Evolutionary conservation across 257 asterid genomes (phyloP).

Genomic region (Solanum chmielewskii): DNA sequence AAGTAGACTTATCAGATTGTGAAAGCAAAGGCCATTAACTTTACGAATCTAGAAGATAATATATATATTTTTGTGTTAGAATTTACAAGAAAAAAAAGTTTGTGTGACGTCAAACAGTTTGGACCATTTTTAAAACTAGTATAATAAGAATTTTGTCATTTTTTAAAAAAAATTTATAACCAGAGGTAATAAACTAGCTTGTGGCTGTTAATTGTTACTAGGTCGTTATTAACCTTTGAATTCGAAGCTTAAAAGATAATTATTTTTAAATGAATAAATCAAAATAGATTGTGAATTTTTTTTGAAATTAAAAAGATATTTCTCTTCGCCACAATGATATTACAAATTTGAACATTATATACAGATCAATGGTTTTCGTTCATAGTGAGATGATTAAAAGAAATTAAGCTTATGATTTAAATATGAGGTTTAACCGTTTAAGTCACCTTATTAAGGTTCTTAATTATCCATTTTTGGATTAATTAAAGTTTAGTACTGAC

Average conservation of each 20-base stretch:
- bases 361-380: not conserved
- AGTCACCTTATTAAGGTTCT: not conserved
- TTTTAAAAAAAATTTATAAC: not conserved
- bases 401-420: not conserved
- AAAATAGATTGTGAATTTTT: too few species aligned
- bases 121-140: not conserved
- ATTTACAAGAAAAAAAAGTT: not conserved
- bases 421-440: not conserved
- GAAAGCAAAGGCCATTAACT: not conserved
- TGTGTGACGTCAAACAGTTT: not conserved
- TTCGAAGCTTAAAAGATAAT: not conserved
- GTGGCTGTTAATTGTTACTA: not conserved
- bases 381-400: not conserved
- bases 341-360: too few species aligned
- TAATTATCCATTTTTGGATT: not conserved
- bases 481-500: not conserved
- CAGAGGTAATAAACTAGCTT: not conserved
- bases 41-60: not conserved
- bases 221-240: too few species aligned
- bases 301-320: too few species aligned
- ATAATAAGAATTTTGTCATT: not conserved
- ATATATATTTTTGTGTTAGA: not conserved
- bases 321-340: too few species aligned
- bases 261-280: too few species aligned
- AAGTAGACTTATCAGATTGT: not conserved